Conservation (phyloP, 768 basidiomycete species). For the Tylopilus plumbeoviolaceoides region DNA sequence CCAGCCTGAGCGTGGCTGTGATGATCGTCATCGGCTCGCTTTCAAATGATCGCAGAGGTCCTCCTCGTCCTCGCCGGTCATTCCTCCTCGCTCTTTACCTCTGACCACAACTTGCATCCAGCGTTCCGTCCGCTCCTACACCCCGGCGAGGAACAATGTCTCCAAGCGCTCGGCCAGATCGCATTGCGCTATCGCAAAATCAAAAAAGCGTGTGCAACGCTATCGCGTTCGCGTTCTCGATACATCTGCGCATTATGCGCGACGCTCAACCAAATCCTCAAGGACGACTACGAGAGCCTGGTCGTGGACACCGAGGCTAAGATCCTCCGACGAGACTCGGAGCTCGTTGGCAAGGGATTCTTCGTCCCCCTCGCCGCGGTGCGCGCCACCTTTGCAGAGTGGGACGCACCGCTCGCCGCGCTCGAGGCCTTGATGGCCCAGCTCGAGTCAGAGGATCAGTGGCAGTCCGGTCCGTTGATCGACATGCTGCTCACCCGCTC, state of each 20-base stretch:
- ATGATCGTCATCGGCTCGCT: background rate
- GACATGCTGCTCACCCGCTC: conserved; percentile 72
- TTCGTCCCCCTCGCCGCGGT: conserved; percentile 86
- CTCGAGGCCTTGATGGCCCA: conserved; percentile 62
- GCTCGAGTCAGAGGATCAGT: conserved; percentile 47
- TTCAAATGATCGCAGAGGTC: conserved; percentile 83
- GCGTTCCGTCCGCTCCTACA: conserved; percentile 72
- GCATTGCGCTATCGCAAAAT: conserved; percentile 74
- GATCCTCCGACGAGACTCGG: conserved; percentile 69
- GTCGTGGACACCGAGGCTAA: conserved; percentile 80
- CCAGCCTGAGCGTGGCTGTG: conserved; percentile 13
- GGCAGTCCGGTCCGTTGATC: conserved; percentile 74
- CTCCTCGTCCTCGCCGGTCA: conserved; percentile 86
- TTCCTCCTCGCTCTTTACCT: conserved; percentile 75
- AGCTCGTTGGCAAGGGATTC: conserved; percentile 71
- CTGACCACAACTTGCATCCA: conserved; percentile 54
- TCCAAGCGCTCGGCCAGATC: conserved; percentile 74
- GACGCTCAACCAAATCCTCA: conserved; percentile 67
- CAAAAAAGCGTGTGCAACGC: conserved; percentile 47
- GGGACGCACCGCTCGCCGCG: conserved; percentile 82
- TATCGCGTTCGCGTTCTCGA: conserved; percentile 60
- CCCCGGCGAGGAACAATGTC: conserved; percentile 81
- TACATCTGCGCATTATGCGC: conserved; percentile 79
- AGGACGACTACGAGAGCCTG: conserved; percentile 74
- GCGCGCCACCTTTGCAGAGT: conserved; percentile 78